phyloP scores from a whole-genome alignment of 1,284 basidiomycete species.

The Trichosporon ovoides region DNA sequence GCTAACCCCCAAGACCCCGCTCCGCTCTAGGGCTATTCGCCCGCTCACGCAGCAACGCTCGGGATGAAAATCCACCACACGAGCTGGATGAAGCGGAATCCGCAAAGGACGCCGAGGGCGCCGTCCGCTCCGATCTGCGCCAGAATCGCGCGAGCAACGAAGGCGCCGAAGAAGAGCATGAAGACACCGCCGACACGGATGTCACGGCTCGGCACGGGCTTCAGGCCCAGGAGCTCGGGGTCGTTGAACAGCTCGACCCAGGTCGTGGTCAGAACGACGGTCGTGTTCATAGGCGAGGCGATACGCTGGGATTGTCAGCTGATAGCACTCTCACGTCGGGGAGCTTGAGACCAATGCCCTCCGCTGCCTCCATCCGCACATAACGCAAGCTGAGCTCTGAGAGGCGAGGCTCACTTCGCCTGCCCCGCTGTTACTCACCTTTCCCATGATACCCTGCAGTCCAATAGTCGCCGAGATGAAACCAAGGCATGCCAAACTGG shows the following conservation, averaged over 20 bases:
- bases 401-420: too few relatives aligned
- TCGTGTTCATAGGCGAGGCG: slow-evolving; percentile 48
- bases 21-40: neutral
- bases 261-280: slow-evolving; percentile 59
- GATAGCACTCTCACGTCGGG: too few relatives aligned
- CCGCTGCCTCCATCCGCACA: too few relatives aligned
- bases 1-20: too few relatives aligned
- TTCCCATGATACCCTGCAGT: slow-evolving; percentile 69
- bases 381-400: too few relatives aligned
- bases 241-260: slow-evolving; percentile 82
- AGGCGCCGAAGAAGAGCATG: slow-evolving; percentile 66
- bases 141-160: slow-evolving; percentile 63
- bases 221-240: slow-evolving; percentile 61
- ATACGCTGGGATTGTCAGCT: slow-evolving; percentile 49
- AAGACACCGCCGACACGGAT: slow-evolving; percentile 64
- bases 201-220: slow-evolving; percentile 59
- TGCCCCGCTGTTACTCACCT: too few relatives aligned
- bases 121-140: slow-evolving; percentile 36
- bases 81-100: slow-evolving; percentile 60
- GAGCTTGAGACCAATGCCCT: too few relatives aligned
- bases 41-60: neutral
- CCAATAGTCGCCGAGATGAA: slow-evolving; percentile 75
- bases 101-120: slow-evolving; percentile 61
- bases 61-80: slow-evolving; percentile 66
- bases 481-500: slow-evolving; percentile 65